Evolutionary conservation across 2,329 filamentous ascomycete genomes (phyloP), one percentile per base, ranked within the genome.

Genomic region (Hawksworthiomyces lignivorus): DNA sequence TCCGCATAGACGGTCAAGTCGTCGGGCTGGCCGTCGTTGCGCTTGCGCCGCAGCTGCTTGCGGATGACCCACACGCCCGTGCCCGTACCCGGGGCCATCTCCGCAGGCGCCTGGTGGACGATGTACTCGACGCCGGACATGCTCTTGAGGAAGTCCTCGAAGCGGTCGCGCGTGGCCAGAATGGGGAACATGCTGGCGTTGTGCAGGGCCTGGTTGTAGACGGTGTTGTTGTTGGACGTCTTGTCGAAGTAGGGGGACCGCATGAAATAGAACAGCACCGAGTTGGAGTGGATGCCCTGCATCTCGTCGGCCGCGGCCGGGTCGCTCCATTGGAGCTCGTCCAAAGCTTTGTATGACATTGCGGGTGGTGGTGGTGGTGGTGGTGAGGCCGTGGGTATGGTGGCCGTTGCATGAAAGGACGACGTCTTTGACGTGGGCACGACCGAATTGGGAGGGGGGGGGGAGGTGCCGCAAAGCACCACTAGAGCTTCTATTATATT

Each of bases 61-160:
- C 77, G 72, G 51, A 84, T 81, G 21, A 82, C 75, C 79, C 79
- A 84, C 8, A 83, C 77, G 21, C 78, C 79, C 0, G 78, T 82
- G 18, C 71, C 71, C 28, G 62, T 65, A n/a, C 75, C 76, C 0
- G 75, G 76, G 0, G 69, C 73, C 52, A 72, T 77, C 58, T 82
- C 77, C 21, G 76, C 75, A 1, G 77, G 78, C 50, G 80, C 75
- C 54, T 82, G 73, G 28, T 75, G 76, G 39, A 84, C 77, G 38
- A 81, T 68, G 56, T 78, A 84, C 61, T 84, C 80, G 36, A 82
- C 64, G 3, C 80, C 80, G 1, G 73, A 72, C 79, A 83, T 83
- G 44, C 72, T 75, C 50, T 69, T 71, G 27, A 84, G 62, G 17
- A 74, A 75, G 10, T 65, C 70, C 56, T 84, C 80, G 48, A 84